Conservation (phyloP, 108 stramenopile species). For the Aurantiochytrium sp. region DNA sequence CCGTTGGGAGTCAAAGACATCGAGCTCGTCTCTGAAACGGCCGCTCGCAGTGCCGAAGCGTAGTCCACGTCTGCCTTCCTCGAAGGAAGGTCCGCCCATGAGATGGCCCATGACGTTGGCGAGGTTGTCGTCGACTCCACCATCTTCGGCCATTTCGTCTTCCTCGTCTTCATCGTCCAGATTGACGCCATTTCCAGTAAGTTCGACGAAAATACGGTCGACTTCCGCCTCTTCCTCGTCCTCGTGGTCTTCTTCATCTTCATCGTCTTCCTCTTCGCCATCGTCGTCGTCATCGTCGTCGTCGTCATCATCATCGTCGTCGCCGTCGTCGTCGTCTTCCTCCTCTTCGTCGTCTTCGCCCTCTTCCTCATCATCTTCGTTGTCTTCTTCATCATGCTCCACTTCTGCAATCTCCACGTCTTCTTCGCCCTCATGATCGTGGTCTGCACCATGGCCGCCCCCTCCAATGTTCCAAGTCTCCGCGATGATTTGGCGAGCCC, state of each 20-base stretch:
- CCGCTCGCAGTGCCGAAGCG: too few relatives aligned
- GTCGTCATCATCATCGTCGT: neutral
- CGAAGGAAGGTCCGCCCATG: neutral
- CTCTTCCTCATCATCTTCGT: constrained; percentile 27
- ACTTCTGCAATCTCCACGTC: constrained; percentile 17
- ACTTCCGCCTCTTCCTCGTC: constrained; percentile 22
- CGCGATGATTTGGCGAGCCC: constrained; percentile 24
- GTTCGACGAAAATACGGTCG: constrained; percentile 2
- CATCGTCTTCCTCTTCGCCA: constrained; percentile 35
- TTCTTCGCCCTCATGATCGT: constrained; percentile 28
- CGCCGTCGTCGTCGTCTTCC: constrained; percentile 10
- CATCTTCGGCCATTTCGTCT: constrained; percentile 10
- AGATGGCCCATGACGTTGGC: neutral
- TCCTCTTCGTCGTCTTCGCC: constrained; percentile 31
- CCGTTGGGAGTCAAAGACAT: neutral
- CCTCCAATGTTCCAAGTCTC: constrained; percentile 38
- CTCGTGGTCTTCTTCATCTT: neutral
- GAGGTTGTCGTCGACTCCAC: neutral
- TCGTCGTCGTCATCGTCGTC: neutral
- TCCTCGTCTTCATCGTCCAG: neutral
- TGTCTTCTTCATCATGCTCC: constrained; percentile 44
- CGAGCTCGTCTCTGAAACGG: neutral
- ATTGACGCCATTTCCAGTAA: neutral
- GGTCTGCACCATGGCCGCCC: neutral
- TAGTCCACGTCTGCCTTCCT: too few relatives aligned